These are phyloP conservation scores for Tylopilus vinaceipallidus DNA, from an alignment of 768 basidiomycete genomes.

Conservation along the genomic window DNA sequence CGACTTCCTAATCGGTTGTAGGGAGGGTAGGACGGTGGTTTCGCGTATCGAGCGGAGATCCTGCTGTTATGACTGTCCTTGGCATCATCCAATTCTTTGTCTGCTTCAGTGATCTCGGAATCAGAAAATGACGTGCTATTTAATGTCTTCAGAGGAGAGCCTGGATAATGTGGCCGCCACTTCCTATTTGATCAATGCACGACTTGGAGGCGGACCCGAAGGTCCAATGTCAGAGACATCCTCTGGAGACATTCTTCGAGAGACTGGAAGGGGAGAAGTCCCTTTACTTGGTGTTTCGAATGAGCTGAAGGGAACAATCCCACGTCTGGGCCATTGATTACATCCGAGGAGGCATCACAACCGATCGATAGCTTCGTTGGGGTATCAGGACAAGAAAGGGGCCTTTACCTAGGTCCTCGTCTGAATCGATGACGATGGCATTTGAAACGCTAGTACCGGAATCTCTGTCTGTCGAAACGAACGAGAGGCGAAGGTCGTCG, in stretches of 20 bases:
- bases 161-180: neutral
- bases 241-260: constrained; percentile 2
- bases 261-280: neutral
- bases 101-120: constrained; percentile 7
- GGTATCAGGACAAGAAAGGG: neutral
- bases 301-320: constrained; percentile 7
- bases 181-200: neutral
- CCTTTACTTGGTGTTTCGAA: constrained; percentile 1
- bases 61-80: neutral
- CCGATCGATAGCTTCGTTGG: neutral
- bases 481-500: neutral
- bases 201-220: neutral
- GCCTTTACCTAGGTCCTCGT: constrained; percentile 9
- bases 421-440: constrained; percentile 24
- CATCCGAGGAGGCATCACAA: neutral
- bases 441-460: constrained; percentile 14
- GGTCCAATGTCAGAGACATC: neutral
- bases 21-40: constrained; percentile 8
- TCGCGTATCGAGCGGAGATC: constrained; percentile 2
- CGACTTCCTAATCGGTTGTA: constrained; percentile 13
- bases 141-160: neutral
- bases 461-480: neutral
- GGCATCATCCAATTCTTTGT: neutral
- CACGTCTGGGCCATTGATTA: constrained; percentile 6
- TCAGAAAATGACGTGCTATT: constrained; percentile 1